phyloP scores from a whole-genome alignment of 2,329 filamentous ascomycete species.

The Fulvia fulva region DNA sequence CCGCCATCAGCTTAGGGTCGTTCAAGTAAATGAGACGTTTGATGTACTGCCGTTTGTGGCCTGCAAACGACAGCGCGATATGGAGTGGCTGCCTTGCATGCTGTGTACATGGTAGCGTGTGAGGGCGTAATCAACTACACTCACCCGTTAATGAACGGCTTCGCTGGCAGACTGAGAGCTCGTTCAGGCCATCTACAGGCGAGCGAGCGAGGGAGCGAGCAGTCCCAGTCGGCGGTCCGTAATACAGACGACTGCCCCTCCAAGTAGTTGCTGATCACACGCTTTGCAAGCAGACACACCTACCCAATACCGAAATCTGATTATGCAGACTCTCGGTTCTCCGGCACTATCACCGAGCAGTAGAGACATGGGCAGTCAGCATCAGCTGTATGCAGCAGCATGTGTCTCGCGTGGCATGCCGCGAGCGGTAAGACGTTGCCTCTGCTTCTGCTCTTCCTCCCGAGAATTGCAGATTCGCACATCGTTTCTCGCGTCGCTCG shows the following conservation, averaged over 20 bases:
- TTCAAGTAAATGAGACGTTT: background rate
- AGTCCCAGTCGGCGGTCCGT: background rate
- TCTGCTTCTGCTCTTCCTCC: background rate
- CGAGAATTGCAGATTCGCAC: background rate
- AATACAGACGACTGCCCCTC: background rate
- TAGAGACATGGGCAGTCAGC: background rate
- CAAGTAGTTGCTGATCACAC: background rate
- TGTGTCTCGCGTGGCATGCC: background rate
- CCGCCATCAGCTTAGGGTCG: background rate
- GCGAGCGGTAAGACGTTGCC: background rate
- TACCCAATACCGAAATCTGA: background rate
- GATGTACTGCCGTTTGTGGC: background rate
- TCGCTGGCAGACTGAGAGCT: background rate
- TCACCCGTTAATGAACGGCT: background rate
- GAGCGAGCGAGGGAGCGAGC: too few species aligned
- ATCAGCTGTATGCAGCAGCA: background rate
- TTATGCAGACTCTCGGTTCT: background rate
- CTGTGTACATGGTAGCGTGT: background rate
- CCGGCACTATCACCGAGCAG: background rate
- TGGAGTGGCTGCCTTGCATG: background rate
- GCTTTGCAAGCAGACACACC: background rate
- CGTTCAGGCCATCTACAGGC: background rate
- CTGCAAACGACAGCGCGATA: background rate
- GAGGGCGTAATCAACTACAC: background rate
- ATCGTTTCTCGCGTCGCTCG: background rate